phyloP scores from a whole-genome alignment of 83 land plant species.

The Diphasiastrum complanatum region DNA sequence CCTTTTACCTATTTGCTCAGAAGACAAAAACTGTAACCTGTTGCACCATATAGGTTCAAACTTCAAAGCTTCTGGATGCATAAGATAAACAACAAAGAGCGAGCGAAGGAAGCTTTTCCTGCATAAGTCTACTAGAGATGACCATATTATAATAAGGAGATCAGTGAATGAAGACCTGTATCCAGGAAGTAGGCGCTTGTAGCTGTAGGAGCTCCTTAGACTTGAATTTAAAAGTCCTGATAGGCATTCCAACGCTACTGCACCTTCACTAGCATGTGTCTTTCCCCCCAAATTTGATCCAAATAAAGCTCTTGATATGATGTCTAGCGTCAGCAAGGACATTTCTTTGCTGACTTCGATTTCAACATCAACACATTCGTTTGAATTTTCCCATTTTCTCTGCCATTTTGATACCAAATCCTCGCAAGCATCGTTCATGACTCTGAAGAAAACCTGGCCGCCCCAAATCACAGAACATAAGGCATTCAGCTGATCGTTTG shows the following conservation, averaged over 20 bases:
- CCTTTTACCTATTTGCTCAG: too few relatives aligned
- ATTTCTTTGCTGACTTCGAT: slow-evolving; percentile 4
- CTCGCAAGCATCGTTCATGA: neutral
- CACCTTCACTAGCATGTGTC: neutral
- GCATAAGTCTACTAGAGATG: neutral
- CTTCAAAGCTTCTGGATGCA: too few relatives aligned
- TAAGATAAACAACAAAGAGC: neutral
- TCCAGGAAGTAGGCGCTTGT: slow-evolving; percentile 6
- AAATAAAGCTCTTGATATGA: slow-evolving; percentile 1
- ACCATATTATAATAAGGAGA: neutral
- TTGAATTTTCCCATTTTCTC: neutral
- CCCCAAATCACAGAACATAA: neutral
- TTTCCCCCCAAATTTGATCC: slow-evolving; percentile 5
- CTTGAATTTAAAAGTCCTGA: neutral
- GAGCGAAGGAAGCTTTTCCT: neutral
- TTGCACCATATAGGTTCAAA: too few relatives aligned
- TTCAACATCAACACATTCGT: neutral
- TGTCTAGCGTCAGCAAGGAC: neutral
- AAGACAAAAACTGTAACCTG: too few relatives aligned
- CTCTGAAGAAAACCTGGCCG: neutral
- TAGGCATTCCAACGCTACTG: neutral
- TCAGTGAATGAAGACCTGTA: neutral
- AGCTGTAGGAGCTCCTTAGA: neutral
- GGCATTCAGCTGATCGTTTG: neutral
- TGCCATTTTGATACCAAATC: slow-evolving; percentile 10